These are phyloP conservation scores for Pinguiococcus pyrenoidosus DNA, from an alignment of 108 stramenopile genomes.

Conservation along the genomic window DNA sequence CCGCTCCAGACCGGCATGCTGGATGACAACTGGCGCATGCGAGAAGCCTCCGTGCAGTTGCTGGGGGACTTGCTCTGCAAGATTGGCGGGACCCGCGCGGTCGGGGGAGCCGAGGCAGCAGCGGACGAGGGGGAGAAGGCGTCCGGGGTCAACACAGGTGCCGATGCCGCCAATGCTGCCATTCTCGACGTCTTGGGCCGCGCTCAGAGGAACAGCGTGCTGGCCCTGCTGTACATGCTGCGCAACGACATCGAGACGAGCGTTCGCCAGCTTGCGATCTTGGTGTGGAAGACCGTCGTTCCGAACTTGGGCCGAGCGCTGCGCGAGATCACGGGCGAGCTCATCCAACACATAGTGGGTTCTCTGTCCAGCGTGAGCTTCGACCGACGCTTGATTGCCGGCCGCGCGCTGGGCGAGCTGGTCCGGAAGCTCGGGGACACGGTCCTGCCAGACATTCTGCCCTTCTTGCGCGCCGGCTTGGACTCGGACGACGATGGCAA, in stretches of 20 bases:
- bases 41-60: slow-evolving; percentile 78
- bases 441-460: slow-evolving; percentile 85
- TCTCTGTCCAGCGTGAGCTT: slow-evolving; percentile 42
- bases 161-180: slow-evolving; percentile 36
- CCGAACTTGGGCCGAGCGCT: slow-evolving; percentile 80
- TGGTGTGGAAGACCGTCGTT: slow-evolving; percentile 97
- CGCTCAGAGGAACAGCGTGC: slow-evolving; percentile 60
- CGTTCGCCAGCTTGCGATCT: slow-evolving; percentile 80
- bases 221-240: slow-evolving; percentile 79
- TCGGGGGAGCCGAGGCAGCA: neutral
- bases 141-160: slow-evolving; percentile 20
- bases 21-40: slow-evolving; percentile 80
- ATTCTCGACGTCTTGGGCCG: slow-evolving; percentile 68
- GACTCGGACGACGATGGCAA: slow-evolving; percentile 58
- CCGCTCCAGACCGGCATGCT: slow-evolving; percentile 73
- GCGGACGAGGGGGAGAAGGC: slow-evolving; percentile 16
- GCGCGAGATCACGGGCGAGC: slow-evolving; percentile 72
- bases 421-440: slow-evolving; percentile 91
- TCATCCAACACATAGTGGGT: slow-evolving; percentile 69
- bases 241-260: slow-evolving; percentile 69
- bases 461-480: slow-evolving; percentile 73
- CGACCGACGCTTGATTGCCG: slow-evolving; percentile 84
- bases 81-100: slow-evolving; percentile 74
- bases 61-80: slow-evolving; percentile 85
- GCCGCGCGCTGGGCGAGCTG: slow-evolving; percentile 87